Base-by-base conservation (phyloP, 1,284 basidiomycete species). In the Caloboletus firmus region DNA sequence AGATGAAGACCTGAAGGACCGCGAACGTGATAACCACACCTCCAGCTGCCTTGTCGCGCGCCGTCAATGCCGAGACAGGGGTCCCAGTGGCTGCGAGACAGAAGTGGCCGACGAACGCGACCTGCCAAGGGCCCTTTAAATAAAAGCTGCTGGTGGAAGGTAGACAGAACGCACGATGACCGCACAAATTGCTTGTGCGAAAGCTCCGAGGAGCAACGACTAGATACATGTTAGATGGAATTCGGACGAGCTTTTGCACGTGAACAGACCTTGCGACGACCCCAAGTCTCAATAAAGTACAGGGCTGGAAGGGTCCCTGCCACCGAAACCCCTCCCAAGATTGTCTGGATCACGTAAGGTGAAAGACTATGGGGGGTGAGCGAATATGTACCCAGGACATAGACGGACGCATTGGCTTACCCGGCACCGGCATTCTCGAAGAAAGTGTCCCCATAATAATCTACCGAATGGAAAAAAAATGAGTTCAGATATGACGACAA, bases 361-460 rank as follows among this genome's bases (percentile, higher is more conserved):
- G 78, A 79, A 52, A 92, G 74, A 24, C 80, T 84, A 34, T 3
- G 26, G 26, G 10, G 17, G 10, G n/a, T 47, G 28, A 54, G 50
- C 24, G 17, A 47, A 15, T 31, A 30, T 8, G 18, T 10, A 17
- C 26, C 7, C 15, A 17, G 24, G 15, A 46, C 41, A 46, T 15
- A 17, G 11, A 46, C 15, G 45, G 39, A 4, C 9, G 13, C 17
- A 34, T 34, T 28, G 22, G 57, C 78, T 59, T 63, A 83, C 80
- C 75, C 64, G 10, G 87, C 87, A 39, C 85, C 84, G 12, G 89
- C 86, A 55, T 79, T 84, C 67, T 88, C 75, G 77, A 93, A 93
- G 78, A 93, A 93, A 0, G 86, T 88, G 53, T 91, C 88, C 11
- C 89, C 89, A 63, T 89, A 91, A 67, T 89, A 89, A 67, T 89